phyloP scores from a whole-genome alignment of 768 basidiomycete species.

The Galerina sulciceps region DNA sequence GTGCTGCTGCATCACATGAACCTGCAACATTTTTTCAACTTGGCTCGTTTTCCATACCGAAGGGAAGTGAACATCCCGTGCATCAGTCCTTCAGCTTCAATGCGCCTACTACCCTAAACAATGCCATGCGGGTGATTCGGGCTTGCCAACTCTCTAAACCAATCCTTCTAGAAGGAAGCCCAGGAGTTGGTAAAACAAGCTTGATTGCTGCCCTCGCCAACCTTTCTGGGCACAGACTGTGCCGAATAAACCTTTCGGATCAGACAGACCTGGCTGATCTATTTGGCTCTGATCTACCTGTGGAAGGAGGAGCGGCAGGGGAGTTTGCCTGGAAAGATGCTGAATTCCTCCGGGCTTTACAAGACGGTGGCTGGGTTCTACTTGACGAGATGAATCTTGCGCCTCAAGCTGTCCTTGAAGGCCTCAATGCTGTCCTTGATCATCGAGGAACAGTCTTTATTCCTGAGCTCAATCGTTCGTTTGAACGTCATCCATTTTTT shows the following conservation, averaged over 20 bases:
- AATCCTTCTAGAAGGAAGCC: conserved; percentile 94
- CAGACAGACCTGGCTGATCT: conserved; percentile 97
- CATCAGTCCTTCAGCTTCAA: conserved; percentile 72
- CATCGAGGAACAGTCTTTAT: conserved; percentile 95
- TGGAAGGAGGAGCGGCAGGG: conserved; percentile 88
- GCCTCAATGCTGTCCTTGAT: conserved; percentile 94
- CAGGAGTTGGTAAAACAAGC: conserved; percentile 98
- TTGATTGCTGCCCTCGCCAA: conserved; percentile 87
- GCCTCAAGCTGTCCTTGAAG: conserved; percentile 95
- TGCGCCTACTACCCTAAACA: conserved; percentile 87
- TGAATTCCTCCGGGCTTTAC: conserved; percentile 90
- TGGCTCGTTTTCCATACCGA: conserved; percentile 74
- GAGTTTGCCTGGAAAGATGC: conserved; percentile 99
- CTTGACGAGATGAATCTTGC: conserved; percentile 99
- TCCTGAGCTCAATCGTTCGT: conserved; percentile 91
- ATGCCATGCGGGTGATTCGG: conserved; percentile 86
- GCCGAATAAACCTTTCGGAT: conserved; percentile 96
- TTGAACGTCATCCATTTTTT: conserved; percentile 89
- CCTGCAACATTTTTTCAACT: conserved; percentile 51
- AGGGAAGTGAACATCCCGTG: conserved; percentile 48
- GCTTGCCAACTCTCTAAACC: conserved; percentile 92
- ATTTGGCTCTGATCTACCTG: conserved; percentile 94
- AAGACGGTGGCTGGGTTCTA: conserved; percentile 97
- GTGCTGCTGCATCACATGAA: conserved; percentile 35
- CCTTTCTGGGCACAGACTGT: conserved; percentile 75